These are phyloP conservation scores for Jackrogersella minutella DNA, from an alignment of 495 filamentous ascomycete genomes.

Conservation along the genomic window DNA sequence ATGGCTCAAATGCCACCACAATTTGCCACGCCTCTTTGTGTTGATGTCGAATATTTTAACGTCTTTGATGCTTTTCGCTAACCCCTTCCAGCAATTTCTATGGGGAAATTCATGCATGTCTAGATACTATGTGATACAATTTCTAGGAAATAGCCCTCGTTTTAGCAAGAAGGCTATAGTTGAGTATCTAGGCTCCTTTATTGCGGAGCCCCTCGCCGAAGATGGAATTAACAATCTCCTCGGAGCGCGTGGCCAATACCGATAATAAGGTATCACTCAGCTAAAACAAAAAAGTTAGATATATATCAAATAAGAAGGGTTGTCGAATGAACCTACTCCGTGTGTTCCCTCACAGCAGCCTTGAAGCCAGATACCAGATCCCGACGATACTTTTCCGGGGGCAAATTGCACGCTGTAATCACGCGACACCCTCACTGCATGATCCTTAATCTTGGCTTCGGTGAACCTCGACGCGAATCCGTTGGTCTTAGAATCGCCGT, in stretches of 20 bases:
- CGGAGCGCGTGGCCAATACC: constrained; percentile 76
- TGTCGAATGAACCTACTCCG: constrained; percentile 66
- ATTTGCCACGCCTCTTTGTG: background rate
- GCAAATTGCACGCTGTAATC: constrained; percentile 80
- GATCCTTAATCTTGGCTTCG: constrained; percentile 33
- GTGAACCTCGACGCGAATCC: constrained; percentile 44
- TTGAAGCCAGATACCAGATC: constrained; percentile 88
- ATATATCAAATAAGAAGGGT: background rate
- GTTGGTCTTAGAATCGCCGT: constrained; percentile 27
- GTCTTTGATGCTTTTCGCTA: background rate
- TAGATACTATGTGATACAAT: background rate
- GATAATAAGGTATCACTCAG: constrained; percentile 82
- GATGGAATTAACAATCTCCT: constrained; percentile 79
- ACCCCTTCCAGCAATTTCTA: background rate
- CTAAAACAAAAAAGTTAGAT: constrained; percentile 42
- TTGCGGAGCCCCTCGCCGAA: constrained; percentile 57
- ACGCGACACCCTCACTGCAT: constrained; percentile 54
- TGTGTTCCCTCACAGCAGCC: constrained; percentile 94
- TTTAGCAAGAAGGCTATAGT: background rate
- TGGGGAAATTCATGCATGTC: background rate
- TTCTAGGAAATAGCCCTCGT: background rate
- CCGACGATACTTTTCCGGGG: constrained; percentile 68
- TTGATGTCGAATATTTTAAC: background rate
- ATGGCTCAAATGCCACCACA: background rate
- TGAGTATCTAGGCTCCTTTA: background rate